These are phyloP conservation scores for Trichophyton rubrum DNA, from an alignment of 2,329 filamentous ascomycete genomes.

Conservation along the genomic window DNA sequence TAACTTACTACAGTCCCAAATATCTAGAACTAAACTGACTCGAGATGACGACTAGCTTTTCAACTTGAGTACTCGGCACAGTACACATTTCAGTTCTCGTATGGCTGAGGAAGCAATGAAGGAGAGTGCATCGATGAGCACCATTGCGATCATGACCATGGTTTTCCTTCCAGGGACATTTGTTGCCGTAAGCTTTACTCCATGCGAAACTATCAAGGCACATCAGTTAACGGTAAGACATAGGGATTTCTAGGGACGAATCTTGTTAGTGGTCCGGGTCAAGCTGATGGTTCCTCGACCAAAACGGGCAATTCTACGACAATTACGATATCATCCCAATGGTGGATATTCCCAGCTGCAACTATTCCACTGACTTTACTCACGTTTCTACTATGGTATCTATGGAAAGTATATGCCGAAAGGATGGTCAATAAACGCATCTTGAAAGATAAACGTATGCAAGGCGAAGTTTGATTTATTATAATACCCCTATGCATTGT, in stretches of 20 bases:
- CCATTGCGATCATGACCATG: constrained; percentile 30
- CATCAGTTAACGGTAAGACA: background rate
- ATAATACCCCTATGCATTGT: background rate
- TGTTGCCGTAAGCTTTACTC: constrained; percentile 19
- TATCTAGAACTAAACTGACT: background rate
- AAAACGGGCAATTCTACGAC: background rate
- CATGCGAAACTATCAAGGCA: too few relatives aligned
- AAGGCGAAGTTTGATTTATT: background rate
- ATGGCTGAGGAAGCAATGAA: constrained; percentile 17
- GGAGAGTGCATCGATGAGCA: constrained; percentile 28
- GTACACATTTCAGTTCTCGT: constrained; percentile 5
- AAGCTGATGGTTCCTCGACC: background rate
- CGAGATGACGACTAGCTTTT: background rate
- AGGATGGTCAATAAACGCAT: constrained; percentile 8
- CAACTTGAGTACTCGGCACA: constrained; percentile 9
- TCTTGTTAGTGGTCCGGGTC: constrained; percentile 4
- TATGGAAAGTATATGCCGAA: constrained; percentile 10
- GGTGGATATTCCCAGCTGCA: constrained; percentile 13
- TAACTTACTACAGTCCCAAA: background rate
- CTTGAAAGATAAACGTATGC: background rate
- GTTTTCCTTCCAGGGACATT: constrained; percentile 33
- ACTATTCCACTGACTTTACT: constrained; percentile 12
- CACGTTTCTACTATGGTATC: constrained; percentile 8
- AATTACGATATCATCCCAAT: constrained; percentile 7
- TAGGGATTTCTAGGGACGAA: constrained; percentile 10